Conservation (phyloP, 148 eudicot genomes). For the Selenicereus undatus region DNA sequence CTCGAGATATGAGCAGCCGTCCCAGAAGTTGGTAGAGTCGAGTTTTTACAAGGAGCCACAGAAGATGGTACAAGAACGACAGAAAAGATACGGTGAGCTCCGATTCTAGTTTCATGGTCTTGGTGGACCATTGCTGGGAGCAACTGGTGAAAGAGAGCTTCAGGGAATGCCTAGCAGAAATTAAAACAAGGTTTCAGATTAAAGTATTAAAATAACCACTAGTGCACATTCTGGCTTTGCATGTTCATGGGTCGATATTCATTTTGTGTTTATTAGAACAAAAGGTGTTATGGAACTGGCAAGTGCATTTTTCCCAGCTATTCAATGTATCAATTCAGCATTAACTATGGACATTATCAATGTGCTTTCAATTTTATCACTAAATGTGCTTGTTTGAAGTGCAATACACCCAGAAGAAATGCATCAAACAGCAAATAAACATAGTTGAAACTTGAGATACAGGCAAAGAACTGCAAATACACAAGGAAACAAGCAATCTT, state of each 20-base stretch:
- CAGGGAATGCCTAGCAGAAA: slow-evolving; percentile 79
- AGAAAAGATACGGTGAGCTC: slow-evolving; percentile 86
- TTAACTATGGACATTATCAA: no score
- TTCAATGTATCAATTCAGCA: not conserved
- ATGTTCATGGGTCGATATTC: not conserved
- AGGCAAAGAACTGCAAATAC: not conserved
- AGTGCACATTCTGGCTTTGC: not conserved
- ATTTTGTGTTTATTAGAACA: not conserved
- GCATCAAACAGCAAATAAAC: no score
- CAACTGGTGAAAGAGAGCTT: slow-evolving; percentile 86
- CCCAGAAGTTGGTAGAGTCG: slow-evolving; percentile 28
- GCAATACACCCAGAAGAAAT: no score
- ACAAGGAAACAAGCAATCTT: not conserved
- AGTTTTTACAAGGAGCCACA: slow-evolving; percentile 55
- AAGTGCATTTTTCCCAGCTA: not conserved
- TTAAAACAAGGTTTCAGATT: slow-evolving; percentile 7
- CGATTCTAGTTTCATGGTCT: slow-evolving; percentile 87
- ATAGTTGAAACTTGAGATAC: not conserved
- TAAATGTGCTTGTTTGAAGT: no score
- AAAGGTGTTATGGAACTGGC: not conserved
- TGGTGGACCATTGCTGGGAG: slow-evolving; percentile 93
- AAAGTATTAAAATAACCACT: not conserved
- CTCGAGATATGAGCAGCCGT: slow-evolving; percentile 52
- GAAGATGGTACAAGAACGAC: slow-evolving; percentile 97
- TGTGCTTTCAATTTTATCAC: no score